phyloP scores from a whole-genome alignment of 2,329 filamentous ascomycete species.

The Sclerotinia trifoliorum region DNA sequence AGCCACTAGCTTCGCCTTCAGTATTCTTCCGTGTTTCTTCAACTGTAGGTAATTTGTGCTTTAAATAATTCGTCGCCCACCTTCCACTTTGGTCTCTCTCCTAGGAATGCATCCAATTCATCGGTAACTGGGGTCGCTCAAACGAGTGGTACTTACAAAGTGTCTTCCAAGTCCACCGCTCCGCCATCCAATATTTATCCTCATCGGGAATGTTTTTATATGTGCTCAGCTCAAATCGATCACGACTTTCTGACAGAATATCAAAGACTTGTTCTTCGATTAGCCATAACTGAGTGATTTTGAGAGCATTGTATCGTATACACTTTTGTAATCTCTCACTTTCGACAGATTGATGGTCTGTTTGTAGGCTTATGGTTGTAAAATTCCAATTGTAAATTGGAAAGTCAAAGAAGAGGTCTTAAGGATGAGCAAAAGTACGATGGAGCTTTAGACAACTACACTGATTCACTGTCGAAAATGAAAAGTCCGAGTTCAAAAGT shows the following conservation, averaged over 20 bases:
- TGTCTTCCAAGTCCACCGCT: not conserved
- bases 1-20: not conserved
- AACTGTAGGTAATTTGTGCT: not conserved
- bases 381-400: not conserved
- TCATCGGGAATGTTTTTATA: not conserved
- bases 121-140: not conserved
- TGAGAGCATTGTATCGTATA: not conserved
- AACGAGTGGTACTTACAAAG: not conserved
- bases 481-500: not conserved
- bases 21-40: not conserved
- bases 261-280: not conserved
- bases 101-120: not conserved
- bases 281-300: conserved; percentile 4
- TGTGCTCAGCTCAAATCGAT: not conserved
- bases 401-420: not conserved
- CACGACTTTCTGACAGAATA: not conserved
- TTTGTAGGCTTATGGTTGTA: not conserved
- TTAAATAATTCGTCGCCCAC: not conserved
- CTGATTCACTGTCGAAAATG: not conserved
- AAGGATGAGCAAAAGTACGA: no score
- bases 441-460: not conserved
- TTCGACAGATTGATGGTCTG: not conserved
- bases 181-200: not conserved
- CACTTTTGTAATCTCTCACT: not conserved
- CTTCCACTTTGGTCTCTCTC: not conserved